These are phyloP conservation scores for Aspergillus homomorphus DNA, from an alignment of 495 filamentous ascomycete genomes.

Conservation along the genomic window DNA sequence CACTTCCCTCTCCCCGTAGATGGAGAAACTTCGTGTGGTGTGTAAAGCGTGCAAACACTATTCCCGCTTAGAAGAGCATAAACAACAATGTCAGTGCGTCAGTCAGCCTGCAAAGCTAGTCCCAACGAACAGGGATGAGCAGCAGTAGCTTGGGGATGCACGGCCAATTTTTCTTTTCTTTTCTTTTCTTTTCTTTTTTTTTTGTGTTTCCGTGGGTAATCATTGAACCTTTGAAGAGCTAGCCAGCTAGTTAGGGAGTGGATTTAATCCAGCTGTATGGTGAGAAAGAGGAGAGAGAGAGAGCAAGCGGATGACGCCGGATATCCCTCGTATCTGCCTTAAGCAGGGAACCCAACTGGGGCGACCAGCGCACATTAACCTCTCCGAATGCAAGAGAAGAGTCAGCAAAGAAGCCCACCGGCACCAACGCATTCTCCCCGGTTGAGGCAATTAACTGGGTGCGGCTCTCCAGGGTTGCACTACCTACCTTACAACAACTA, in stretches of 20 bases:
- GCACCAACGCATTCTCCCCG: slow-evolving; percentile 16
- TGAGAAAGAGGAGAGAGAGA: background rate
- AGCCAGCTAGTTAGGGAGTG: background rate
- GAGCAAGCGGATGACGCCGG: slow-evolving; percentile 2
- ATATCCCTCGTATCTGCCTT: slow-evolving; percentile 5
- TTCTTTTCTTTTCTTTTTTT: background rate
- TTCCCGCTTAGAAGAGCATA: background rate
- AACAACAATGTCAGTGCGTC: background rate
- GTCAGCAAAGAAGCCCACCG: slow-evolving; percentile 1
- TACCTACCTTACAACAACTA: slow-evolving; percentile 1
- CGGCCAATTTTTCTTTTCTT: background rate
- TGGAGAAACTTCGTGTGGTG: background rate
- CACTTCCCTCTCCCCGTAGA: background rate
- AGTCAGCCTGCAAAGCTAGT: background rate
- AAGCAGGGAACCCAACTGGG: background rate
- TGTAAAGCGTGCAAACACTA: background rate
- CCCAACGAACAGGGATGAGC: background rate
- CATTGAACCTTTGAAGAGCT: background rate
- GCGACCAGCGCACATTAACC: background rate
- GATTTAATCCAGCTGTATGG: background rate
- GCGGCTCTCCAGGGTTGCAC: slow-evolving; percentile 19
- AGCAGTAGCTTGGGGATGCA: background rate
- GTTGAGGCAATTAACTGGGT: slow-evolving; percentile 25
- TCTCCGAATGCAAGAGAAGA: background rate
- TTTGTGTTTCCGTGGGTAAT: background rate